phyloP scores from a whole-genome alignment of 2,329 filamentous ascomycete genomes.

The Stemphylium vesicarium region DNA sequence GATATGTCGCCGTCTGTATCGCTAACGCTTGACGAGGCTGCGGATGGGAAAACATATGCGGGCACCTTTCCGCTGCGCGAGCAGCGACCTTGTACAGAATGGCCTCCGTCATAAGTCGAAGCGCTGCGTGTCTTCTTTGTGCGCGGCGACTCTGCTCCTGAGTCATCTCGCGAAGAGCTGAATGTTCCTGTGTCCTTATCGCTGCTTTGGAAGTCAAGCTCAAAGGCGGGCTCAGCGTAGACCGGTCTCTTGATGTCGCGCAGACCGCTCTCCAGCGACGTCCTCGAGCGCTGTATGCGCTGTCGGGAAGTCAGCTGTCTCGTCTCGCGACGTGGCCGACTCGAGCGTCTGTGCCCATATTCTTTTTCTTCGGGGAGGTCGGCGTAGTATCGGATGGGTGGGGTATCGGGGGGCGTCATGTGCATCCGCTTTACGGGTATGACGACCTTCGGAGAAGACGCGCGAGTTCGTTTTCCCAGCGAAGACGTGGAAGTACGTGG shows the following conservation, averaged over 20 bases:
- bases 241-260: conserved; percentile 21
- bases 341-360: conserved; percentile 12
- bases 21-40: not conserved
- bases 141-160: not conserved
- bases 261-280: conserved; percentile 22
- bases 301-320: conserved; percentile 5
- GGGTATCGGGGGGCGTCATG: conserved; percentile 23
- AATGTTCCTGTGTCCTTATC: not conserved
- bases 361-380: conserved; percentile 21
- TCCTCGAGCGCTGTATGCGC: conserved; percentile 21
- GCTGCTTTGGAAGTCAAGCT: not conserved
- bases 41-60: no score
- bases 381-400: conserved; percentile 23
- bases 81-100: not conserved
- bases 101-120: not conserved
- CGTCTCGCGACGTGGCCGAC: conserved; percentile 8
- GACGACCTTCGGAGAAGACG: conserved; percentile 35
- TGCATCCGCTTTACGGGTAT: conserved; percentile 30
- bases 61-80: not conserved
- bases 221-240: conserved; percentile 17
- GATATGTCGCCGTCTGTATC: not conserved
- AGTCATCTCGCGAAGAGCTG: not conserved
- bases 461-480: conserved; percentile 34
- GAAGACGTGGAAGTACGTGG: conserved; percentile 12
- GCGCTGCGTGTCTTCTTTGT: not conserved